Base-by-base conservation (phyloP, 345 rosid genomes). In the Lenwebbia sp. region DNA sequence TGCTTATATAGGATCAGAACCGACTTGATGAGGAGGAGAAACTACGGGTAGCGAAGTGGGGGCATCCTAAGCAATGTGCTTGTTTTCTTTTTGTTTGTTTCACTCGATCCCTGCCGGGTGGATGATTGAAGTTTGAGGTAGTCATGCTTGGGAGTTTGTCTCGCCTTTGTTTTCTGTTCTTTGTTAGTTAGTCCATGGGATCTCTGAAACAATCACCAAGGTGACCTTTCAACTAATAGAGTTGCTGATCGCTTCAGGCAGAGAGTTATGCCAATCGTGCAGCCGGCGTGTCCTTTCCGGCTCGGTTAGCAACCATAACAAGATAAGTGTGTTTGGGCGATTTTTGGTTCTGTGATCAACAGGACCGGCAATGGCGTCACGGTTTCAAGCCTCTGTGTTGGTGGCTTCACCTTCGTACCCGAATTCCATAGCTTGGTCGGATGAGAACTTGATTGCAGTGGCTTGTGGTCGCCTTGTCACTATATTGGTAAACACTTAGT, bases 391-490 rank as follows among this genome's bases (percentile, higher is more conserved):
- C 57, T 94, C 93, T 40, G 88, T 92, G 28, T 92, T 97, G 52
- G 98, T 91, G 88, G 94, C 94, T 57, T 92, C 96, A 3, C 98
- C 99, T 5, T 93, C 89, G 22, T 93, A 90, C 89, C 98, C 99
- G 10, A 93, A 93, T 89, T 92, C 98, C 90, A 87, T 97, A 54
- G 95, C 93, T 84, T 97, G 99, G 99, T 97, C 98, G n/a, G 93
- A 94, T 22, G 99, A 96, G 85, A 97, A 96, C 92, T 89, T 97
- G 14, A 92, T 97, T 53, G 99, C 98, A 58, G 95, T 96, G 70
- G 99, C 98, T 10, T 91, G 94, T 53, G 99, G 95, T 84, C 95
- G 92, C 90, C 90, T 95, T 13, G 99, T 97, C 90, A 93, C 93
- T 88, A 94, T 97, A 89, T 87, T 97, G 91, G 99, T 96, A 86